These are phyloP conservation scores for Acacia crassicarpa DNA, from an alignment of 306 rosid genomes.

Conservation along the genomic window DNA sequence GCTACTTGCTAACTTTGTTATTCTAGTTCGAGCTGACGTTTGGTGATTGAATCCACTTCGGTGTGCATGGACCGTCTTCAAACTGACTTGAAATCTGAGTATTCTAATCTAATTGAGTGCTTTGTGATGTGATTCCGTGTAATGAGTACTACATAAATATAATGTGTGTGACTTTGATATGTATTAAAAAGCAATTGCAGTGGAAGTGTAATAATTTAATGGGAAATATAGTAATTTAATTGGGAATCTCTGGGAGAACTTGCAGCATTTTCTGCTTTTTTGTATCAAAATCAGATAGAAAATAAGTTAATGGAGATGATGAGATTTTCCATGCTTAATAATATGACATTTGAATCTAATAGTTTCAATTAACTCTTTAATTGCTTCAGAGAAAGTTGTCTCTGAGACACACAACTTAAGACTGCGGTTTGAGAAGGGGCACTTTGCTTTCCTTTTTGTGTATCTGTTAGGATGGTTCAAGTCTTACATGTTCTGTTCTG, in stretches of 20 bases:
- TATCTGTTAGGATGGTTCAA: too few species aligned
- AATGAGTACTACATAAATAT: not conserved
- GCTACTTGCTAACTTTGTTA: not conserved
- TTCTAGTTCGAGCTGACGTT: not conserved
- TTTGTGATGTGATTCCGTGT: not conserved
- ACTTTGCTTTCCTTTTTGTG: not conserved
- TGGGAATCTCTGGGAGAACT: not conserved
- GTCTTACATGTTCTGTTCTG: conserved; percentile 24
- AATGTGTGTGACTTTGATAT: not conserved
- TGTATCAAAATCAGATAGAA: not conserved
- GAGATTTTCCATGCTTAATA: conserved; percentile 9
- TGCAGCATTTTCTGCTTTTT: not conserved
- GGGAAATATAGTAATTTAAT: not conserved
- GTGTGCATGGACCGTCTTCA: not conserved
- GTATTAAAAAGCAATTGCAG: not conserved
- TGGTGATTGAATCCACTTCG: not conserved
- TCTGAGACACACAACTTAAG: not conserved
- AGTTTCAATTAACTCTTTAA: not conserved
- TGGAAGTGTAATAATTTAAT: too few species aligned
- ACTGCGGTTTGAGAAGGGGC: conserved; percentile 11
- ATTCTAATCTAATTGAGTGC: not conserved
- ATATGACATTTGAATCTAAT: not conserved
- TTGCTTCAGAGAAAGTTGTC: conserved; percentile 11
- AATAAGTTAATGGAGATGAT: not conserved
- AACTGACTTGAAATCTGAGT: not conserved